Percentiles rank a stretch among this genome's conserved stretches.
Evolutionary conservation across 73 alveolate species (phyloP).

Genomic region (Stentor roeselii): DNA sequence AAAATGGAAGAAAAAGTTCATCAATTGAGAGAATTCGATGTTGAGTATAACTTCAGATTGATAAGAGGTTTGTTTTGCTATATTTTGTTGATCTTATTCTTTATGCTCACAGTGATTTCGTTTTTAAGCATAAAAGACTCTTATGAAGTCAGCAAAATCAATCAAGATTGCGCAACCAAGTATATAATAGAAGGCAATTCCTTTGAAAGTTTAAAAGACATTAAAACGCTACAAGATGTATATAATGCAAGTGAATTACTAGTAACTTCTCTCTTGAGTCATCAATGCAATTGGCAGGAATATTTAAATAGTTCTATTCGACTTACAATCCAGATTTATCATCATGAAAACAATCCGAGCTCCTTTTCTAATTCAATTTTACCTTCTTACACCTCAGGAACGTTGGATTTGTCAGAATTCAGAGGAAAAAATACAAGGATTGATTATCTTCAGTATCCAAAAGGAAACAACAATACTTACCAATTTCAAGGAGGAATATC

Average conservation of each 20-base stretch:
- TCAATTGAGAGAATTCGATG: slow-evolving; percentile 12
- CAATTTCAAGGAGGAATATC: background rate
- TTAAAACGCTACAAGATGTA: background rate
- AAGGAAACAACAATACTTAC: background rate
- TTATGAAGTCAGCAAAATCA: background rate
- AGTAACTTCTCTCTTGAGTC: background rate
- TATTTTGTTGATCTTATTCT: no score
- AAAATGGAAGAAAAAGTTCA: slow-evolving; percentile 28
- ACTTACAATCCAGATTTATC: background rate
- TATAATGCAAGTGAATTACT: background rate
- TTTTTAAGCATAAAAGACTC: background rate
- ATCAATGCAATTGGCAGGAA: background rate
- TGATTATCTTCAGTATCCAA: no score
- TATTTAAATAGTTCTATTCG: background rate
- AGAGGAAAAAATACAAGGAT: background rate
- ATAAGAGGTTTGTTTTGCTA: background rate
- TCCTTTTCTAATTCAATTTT: background rate
- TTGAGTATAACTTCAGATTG: background rate
- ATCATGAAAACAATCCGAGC: background rate
- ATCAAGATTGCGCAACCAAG: no score
- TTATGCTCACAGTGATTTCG: background rate
- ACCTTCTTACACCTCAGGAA: background rate
- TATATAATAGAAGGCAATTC: no score
- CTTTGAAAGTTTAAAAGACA: background rate
- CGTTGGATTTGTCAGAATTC: background rate